These are phyloP conservation scores for Talaromyces ruber DNA, from an alignment of 495 filamentous ascomycete genomes.

Conservation along the genomic window DNA sequence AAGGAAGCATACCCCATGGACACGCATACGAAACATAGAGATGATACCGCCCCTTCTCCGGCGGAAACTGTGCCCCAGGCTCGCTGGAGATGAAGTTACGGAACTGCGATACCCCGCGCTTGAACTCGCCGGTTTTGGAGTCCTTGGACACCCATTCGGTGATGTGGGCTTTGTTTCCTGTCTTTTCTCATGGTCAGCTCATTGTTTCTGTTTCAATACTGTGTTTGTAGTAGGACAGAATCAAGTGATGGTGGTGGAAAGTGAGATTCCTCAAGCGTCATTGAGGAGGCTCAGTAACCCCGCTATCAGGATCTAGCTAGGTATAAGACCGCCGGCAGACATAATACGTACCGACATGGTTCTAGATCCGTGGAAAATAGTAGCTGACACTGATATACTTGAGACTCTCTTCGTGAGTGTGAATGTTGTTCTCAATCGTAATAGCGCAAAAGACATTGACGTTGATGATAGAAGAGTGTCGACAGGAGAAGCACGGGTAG, in stretches of 20 bases:
- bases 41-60: slow-evolving; percentile 61
- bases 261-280: not conserved
- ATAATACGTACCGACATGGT: slow-evolving; percentile 31
- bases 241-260: not conserved
- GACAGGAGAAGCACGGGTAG: not conserved
- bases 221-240: too few species aligned
- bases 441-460: not conserved
- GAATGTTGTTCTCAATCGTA: not conserved
- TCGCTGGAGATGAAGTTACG: slow-evolving; percentile 63
- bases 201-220: too few species aligned
- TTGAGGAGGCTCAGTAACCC: not conserved
- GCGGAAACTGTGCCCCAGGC: slow-evolving; percentile 52
- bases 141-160: slow-evolving; percentile 73
- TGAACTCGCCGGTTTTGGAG: slow-evolving; percentile 83
- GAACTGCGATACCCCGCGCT: slow-evolving; percentile 64
- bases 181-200: slow-evolving; percentile 7
- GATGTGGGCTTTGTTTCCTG: slow-evolving; percentile 43
- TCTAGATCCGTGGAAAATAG: slow-evolving; percentile 8
- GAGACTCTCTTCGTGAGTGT: not conserved
- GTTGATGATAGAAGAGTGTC: not conserved
- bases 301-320: not conserved
- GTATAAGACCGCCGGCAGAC: not conserved
- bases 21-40: slow-evolving; percentile 69
- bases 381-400: slow-evolving; percentile 16
- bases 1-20: slow-evolving; percentile 49